Conservation (phyloP, 1,284 basidiomycete species). For the Sporisorium graminicola region DNA sequence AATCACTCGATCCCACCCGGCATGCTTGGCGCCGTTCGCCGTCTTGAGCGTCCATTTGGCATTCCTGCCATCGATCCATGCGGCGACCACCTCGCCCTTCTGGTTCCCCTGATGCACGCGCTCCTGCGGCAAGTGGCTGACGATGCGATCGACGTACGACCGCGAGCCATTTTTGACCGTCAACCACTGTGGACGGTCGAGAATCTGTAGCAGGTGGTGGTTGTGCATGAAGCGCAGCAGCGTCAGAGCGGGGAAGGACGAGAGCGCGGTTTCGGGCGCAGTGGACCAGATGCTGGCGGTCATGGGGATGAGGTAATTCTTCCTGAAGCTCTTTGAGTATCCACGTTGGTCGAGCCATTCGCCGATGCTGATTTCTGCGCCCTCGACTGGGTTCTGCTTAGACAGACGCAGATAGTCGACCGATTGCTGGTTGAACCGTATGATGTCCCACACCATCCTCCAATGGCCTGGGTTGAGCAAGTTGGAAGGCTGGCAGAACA, state of each 20-base stretch:
- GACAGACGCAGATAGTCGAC: slow-evolving; percentile 67
- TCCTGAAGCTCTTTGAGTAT: slow-evolving; percentile 79
- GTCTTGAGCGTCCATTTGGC: slow-evolving; percentile 68
- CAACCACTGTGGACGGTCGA: slow-evolving; percentile 81
- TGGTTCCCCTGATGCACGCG: slow-evolving; percentile 33
- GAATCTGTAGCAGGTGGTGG: slow-evolving; percentile 82
- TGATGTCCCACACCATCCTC: slow-evolving; percentile 81
- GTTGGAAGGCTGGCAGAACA: slow-evolving; percentile 57
- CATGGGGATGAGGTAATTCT: slow-evolving; percentile 79
- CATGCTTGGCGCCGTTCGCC: slow-evolving; percentile 68
- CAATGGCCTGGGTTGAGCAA: slow-evolving; percentile 78
- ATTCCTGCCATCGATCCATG: slow-evolving; percentile 22
- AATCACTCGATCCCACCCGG: slow-evolving; percentile 77
- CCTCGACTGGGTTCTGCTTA: slow-evolving; percentile 35
- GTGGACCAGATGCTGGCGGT: slow-evolving; percentile 79
- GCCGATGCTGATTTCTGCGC: slow-evolving; percentile 75
- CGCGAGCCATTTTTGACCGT: slow-evolving; percentile 78
- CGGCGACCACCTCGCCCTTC: slow-evolving; percentile 27
- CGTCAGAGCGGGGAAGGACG: slow-evolving; percentile 81
- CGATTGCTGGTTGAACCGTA: slow-evolving; percentile 82
- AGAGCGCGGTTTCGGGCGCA: slow-evolving; percentile 78
- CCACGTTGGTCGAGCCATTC: slow-evolving; percentile 78
- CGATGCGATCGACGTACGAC: slow-evolving; percentile 53
- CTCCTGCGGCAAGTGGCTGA: slow-evolving; percentile 22
- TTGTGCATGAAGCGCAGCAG: slow-evolving; percentile 84